Evolutionary conservation across 306 rosid species (phyloP).

Genomic region (Lathyrus sativus): DNA sequence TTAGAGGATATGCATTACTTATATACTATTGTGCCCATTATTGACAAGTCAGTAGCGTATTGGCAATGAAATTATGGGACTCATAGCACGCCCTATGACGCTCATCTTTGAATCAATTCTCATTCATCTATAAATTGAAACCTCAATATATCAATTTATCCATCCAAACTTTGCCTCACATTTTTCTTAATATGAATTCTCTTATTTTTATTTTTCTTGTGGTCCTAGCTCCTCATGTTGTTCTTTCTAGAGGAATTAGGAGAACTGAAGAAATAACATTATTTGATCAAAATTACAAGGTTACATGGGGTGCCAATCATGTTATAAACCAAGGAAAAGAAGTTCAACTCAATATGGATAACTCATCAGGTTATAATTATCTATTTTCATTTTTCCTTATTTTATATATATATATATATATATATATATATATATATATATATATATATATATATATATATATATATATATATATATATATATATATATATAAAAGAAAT

Average conservation of each 20-base stretch:
- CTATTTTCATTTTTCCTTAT: not conserved
- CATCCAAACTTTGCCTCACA: not conserved
- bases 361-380: slow-evolving; percentile 44
- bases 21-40: not conserved
- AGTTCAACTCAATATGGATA: slow-evolving; percentile 58
- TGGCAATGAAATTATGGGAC: slow-evolving; percentile 51
- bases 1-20: slow-evolving; percentile 19
- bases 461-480: not conserved
- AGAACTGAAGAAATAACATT: slow-evolving; percentile 9
- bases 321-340: slow-evolving; percentile 47
- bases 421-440: too few relatives aligned
- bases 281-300: slow-evolving; percentile 32
- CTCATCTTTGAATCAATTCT: too few relatives aligned
- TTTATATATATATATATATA: too few relatives aligned
- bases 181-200: slow-evolving; percentile 40
- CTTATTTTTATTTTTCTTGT: slow-evolving; percentile 21
- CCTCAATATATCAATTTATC: not conserved
- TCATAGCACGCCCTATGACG: too few relatives aligned
- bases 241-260: slow-evolving; percentile 24
- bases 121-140: too few relatives aligned
- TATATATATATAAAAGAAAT: too few relatives aligned
- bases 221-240: not conserved
- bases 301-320: slow-evolving; percentile 52
- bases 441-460: too few relatives aligned
- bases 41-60: slow-evolving; percentile 50